Conservation (phyloP, 2,329 filamentous ascomycete species). For the Claviceps lovelessii region DNA sequence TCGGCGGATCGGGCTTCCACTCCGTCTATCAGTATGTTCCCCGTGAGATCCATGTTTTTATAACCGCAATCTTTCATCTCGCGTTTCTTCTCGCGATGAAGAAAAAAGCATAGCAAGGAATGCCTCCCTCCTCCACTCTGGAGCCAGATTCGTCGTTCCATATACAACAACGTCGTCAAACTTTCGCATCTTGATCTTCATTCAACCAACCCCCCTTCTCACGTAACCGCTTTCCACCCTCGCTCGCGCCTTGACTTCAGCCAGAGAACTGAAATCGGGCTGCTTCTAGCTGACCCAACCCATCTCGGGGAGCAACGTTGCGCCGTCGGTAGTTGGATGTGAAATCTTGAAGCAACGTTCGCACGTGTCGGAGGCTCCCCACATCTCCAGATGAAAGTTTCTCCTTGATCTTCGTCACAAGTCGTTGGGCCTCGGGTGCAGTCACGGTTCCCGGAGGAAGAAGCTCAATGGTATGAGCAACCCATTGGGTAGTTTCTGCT, state of each 20-base stretch:
- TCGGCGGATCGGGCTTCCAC: background rate
- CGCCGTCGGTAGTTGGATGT: conserved; percentile 86
- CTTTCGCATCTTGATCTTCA: background rate
- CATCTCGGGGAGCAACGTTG: conserved; percentile 90
- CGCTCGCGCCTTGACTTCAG: conserved; percentile 10
- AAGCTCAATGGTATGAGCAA: conserved; percentile 69
- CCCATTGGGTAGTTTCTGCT: conserved; percentile 64
- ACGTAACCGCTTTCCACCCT: too few relatives aligned
- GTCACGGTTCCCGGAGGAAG: conserved; percentile 72
- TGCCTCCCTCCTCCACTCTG: background rate
- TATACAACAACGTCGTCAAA: background rate
- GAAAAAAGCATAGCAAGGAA: background rate
- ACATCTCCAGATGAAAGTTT: conserved; percentile 52
- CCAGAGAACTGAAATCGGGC: conserved; percentile 68
- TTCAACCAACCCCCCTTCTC: background rate
- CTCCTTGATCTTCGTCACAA: conserved; percentile 69
- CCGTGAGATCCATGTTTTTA: background rate
- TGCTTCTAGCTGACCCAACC: conserved; percentile 74
- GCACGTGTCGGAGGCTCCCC: conserved; percentile 56
- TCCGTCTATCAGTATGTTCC: background rate
- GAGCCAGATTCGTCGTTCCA: background rate
- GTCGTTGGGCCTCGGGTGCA: conserved; percentile 61
- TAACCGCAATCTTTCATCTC: background rate
- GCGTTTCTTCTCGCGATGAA: too few relatives aligned
- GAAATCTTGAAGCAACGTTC: conserved; percentile 83